phyloP scores from a whole-genome alignment of 495 filamentous ascomycete species.

The Gamarada debralockiae region DNA sequence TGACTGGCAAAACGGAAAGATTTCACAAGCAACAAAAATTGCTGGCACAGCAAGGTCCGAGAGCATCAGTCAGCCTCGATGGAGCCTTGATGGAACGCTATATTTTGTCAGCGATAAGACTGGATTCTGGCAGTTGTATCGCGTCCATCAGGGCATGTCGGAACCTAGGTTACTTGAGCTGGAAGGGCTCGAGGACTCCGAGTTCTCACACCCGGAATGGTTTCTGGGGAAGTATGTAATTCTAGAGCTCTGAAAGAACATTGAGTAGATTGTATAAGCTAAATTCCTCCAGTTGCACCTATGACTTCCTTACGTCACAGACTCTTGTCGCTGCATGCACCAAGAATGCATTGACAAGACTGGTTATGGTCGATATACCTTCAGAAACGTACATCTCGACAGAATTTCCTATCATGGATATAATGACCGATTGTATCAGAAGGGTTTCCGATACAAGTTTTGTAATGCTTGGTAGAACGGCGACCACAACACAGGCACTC shows the following conservation, averaged over 20 bases:
- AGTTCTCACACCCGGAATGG: slow-evolving; percentile 4
- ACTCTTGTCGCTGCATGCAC: slow-evolving; percentile 3
- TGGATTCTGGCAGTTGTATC: slow-evolving; percentile 16
- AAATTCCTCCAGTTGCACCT: slow-evolving; percentile 1
- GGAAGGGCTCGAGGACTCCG: slow-evolving; percentile 10
- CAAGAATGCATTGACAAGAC: slow-evolving; percentile 6
- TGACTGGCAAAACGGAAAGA: slow-evolving; percentile 22
- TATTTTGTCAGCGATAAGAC: slow-evolving; percentile 12
- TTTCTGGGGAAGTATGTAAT: slow-evolving; percentile 11
- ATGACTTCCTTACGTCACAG: not conserved
- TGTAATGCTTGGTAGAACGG: slow-evolving; percentile 1
- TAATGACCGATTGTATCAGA: not conserved
- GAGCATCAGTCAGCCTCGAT: slow-evolving; percentile 15
- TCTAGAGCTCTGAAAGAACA: not conserved
- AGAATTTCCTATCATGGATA: not conserved
- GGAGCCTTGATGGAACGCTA: slow-evolving; percentile 10
- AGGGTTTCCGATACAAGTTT: slow-evolving; percentile 6
- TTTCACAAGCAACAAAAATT: slow-evolving; percentile 1
- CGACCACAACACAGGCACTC: slow-evolving; percentile 1
- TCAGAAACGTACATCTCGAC: not conserved
- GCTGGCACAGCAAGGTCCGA: slow-evolving; percentile 11
- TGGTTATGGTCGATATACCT: slow-evolving; percentile 4
- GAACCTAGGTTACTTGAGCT: not conserved
- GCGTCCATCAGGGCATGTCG: not conserved
- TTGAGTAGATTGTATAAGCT: not conserved